phyloP scores from a whole-genome alignment of 768 basidiomycete species.

The Sporobolomyces pararoseus region DNA sequence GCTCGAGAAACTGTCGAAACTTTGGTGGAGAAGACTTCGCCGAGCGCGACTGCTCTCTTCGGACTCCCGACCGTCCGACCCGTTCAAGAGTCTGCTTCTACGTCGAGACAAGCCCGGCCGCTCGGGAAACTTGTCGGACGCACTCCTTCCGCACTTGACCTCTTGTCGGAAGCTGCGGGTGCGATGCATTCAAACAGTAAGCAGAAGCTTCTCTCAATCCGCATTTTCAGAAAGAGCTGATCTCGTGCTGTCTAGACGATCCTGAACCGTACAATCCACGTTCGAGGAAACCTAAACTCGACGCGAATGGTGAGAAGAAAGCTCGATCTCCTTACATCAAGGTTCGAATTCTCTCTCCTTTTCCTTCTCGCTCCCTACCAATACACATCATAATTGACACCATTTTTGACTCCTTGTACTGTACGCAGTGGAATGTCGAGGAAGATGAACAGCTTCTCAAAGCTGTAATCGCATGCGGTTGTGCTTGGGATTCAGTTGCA shows the following conservation, averaged over 20 bases:
- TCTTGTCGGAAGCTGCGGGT: slow-evolving; percentile 3
- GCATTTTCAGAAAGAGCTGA: too few species aligned
- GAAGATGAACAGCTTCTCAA: slow-evolving; percentile 45
- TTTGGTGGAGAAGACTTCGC: too few species aligned
- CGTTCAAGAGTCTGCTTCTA: background rate
- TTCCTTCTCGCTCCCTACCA: too few species aligned
- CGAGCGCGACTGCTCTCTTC: background rate
- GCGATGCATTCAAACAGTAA: background rate
- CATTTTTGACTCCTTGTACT: background rate
- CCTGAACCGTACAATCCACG: slow-evolving; percentile 2
- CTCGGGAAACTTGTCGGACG: background rate
- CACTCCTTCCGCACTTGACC: slow-evolving; percentile 5
- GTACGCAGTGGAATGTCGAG: slow-evolving; percentile 22
- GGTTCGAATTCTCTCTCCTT: background rate
- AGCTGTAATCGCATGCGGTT: slow-evolving; percentile 43
- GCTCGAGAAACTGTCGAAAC: too few species aligned
- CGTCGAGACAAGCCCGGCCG: too few species aligned
- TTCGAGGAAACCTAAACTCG: slow-evolving; percentile 8
- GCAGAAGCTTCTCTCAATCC: too few species aligned
- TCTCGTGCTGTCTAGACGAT: too few species aligned
- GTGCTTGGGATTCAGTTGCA: slow-evolving; percentile 46
- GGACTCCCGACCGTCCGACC: background rate
- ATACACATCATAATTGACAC: background rate
- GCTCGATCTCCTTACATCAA: slow-evolving; percentile 25
- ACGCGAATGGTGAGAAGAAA: slow-evolving; percentile 18